Conservation (phyloP, 2,329 filamentous ascomycete genomes). For the Penicillium sp. region DNA sequence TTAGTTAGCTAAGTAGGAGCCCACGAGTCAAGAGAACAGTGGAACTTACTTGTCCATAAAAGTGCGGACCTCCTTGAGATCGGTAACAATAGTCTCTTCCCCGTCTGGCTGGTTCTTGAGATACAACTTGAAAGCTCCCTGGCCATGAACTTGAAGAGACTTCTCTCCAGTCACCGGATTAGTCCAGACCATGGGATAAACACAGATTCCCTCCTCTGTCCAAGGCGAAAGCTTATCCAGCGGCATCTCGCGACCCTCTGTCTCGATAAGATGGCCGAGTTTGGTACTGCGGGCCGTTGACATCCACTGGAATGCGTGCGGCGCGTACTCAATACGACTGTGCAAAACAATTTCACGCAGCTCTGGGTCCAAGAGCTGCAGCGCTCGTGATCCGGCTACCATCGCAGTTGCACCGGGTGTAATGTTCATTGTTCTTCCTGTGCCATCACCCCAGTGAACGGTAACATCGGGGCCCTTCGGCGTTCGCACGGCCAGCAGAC, state of each 20-base stretch:
- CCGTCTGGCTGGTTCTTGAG: conserved; percentile 14
- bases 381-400: conserved; percentile 19
- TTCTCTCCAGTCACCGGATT: conserved; percentile 36
- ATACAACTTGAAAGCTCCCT: conserved; percentile 37
- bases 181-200: conserved; percentile 42
- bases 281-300: conserved; percentile 34
- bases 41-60: background rate
- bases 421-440: conserved; percentile 34
- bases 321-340: conserved; percentile 39
- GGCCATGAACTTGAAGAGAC: conserved; percentile 38
- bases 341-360: conserved; percentile 28
- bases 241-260: conserved; percentile 16
- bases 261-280: conserved; percentile 35
- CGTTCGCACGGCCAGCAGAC: conserved; percentile 36
- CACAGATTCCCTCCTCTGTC: background rate
- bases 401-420: conserved; percentile 37
- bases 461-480: conserved; percentile 34
- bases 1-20: background rate
- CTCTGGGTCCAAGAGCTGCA: conserved; percentile 29
- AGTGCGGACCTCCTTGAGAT: background rate
- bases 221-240: background rate
- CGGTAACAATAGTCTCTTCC: background rate
- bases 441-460: conserved; percentile 38
- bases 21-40: background rate
- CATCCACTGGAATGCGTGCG: conserved; percentile 42